Base-by-base conservation (phyloP, 805 yeast genomes). In the Komagataella ulmi region DNA sequence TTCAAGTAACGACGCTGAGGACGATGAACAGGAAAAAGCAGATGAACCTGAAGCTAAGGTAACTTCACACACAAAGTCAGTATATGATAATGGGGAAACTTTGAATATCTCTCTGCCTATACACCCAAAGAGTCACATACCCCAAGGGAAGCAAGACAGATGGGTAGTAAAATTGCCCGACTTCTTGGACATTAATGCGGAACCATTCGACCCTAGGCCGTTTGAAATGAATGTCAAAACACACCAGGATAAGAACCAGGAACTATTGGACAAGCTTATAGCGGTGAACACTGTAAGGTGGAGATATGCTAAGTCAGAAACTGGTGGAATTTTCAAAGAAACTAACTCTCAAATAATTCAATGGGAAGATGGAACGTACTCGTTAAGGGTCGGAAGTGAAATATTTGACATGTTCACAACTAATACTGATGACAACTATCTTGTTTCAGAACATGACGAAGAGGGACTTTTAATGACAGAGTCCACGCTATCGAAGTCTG, bases 351-450 rank as follows among this genome's bases (percentile, higher is more conserved):
- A 90, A 61, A 80, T 91, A 52, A 77, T 93, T 43, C 85, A 88
- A 64, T 93, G 99, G 99, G 84, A 85, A 52, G 98, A 93, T 66
- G 99, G 99, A 1, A 74, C 88, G 3, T 68, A 81, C 55, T 89
- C 97, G 2, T 70, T 93, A 58, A 90, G 88, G 61, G 69, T 93
- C 44, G 99, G 99, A 36, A 74, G 76, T 48, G 99, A 93, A 66
- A 74, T 83, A 56, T 91, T 90, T 59, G 97, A 91, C 62, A 80
- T 88, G 54, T 72, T 80, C 51, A 67, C 76, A 8, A 79, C 80
- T 53, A 80, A 83, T 7, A 70, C 81, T 45, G 79, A 77, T 50
- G 95, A 89, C 61, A 80, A 85, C 36, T 80, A 85, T 51, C 70
- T 93, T 49, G 82, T 86, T 1, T 76, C 78, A 24, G 79, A 88